These are phyloP conservation scores for Elaeagnus macrophylla DNA, from an alignment of 306 rosid species.

Conservation along the genomic window DNA sequence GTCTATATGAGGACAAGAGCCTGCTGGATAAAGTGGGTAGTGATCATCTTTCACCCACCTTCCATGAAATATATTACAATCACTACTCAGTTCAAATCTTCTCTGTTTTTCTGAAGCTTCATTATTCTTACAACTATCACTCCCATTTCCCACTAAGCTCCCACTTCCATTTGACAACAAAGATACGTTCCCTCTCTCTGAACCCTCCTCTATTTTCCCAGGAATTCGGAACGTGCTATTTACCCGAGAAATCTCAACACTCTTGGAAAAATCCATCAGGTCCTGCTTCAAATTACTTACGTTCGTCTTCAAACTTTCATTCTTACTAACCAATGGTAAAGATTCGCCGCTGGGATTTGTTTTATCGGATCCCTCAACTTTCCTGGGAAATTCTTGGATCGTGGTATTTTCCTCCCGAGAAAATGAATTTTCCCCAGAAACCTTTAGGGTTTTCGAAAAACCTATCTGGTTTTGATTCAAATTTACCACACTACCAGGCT, in stretches of 20 bases:
- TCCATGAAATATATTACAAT: slow-evolving; percentile 18
- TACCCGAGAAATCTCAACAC: background rate
- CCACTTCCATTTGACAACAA: background rate
- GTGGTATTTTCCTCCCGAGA: too few species aligned
- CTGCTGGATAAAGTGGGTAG: slow-evolving; percentile 13
- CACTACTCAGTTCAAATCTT: slow-evolving; percentile 1
- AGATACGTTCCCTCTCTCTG: background rate
- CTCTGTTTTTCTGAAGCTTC: background rate
- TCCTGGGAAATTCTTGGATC: background rate
- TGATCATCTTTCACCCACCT: slow-evolving; percentile 19
- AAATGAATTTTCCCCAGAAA: background rate
- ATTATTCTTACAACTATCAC: background rate
- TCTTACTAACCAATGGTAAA: background rate
- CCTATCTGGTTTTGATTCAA: background rate
- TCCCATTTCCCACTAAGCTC: background rate
- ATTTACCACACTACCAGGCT: background rate
- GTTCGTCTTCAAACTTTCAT: background rate
- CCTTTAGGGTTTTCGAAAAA: background rate
- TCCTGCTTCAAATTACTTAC: background rate
- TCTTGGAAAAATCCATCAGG: slow-evolving; percentile 1
- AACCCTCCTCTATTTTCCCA: slow-evolving; percentile 5
- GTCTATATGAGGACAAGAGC: slow-evolving; percentile 19
- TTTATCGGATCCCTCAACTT: background rate
- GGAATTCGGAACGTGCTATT: background rate
- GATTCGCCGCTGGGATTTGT: too few species aligned